Evolutionary conservation across 2,329 filamentous ascomycete species (phyloP).

Genomic region (Fusarium sp.): DNA sequence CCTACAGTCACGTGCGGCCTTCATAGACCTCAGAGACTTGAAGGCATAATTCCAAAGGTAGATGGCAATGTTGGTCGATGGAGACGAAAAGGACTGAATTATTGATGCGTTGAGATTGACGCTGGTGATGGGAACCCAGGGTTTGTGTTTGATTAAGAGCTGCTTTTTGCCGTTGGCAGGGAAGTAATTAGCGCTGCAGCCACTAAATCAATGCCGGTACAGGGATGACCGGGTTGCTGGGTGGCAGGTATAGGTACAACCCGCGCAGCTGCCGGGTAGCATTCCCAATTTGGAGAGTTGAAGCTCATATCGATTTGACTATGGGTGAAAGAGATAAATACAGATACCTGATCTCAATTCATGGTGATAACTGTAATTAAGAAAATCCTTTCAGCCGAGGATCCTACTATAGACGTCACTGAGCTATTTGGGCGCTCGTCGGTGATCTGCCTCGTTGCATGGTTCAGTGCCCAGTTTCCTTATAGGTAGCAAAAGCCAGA

Average conservation of each 20-base stretch:
- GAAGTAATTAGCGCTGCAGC: background rate
- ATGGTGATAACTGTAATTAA: too few relatives aligned
- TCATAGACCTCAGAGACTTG: background rate
- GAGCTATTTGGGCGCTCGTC: too few relatives aligned
- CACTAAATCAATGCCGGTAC: background rate
- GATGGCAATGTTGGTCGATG: fast-evolving
- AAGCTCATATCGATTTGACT: fast-evolving
- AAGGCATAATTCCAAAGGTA: background rate
- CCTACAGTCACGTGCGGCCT: background rate
- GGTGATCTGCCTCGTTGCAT: too few relatives aligned
- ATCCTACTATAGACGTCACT: too few relatives aligned
- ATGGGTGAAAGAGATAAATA: too few relatives aligned
- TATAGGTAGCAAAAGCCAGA: too few relatives aligned
- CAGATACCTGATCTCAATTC: too few relatives aligned
- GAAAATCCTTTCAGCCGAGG: too few relatives aligned
- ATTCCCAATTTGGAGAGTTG: background rate
- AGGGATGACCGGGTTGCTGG: background rate
- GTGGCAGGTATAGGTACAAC: background rate
- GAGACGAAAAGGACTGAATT: background rate
- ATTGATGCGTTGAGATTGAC: background rate
- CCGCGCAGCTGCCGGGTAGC: background rate
- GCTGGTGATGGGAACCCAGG: background rate
- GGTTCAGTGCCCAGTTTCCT: too few relatives aligned
- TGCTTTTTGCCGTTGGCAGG: background rate
- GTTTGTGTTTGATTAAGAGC: background rate